Conservation (phyloP, 495 filamentous ascomycete species). For the Xylaria bambusicola region DNA sequence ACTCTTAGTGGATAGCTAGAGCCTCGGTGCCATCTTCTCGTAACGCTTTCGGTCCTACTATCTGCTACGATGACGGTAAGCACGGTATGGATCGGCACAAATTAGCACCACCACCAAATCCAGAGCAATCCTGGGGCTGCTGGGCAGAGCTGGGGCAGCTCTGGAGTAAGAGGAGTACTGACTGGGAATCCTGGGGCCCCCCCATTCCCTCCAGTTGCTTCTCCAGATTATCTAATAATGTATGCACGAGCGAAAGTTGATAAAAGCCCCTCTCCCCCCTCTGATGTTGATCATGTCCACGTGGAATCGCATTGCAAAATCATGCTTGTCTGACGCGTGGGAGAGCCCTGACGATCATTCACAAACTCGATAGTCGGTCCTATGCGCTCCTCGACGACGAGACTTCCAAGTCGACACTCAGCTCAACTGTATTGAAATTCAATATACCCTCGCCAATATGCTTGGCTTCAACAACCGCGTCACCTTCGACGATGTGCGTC, state of each 20-base stretch:
- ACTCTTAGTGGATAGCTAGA: not conserved
- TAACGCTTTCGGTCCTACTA: slow-evolving; percentile 13
- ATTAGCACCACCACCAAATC: not conserved
- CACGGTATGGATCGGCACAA: not conserved
- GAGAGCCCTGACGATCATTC: not conserved
- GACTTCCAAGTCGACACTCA: not conserved
- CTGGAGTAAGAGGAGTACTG: no score
- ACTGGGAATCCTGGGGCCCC: not conserved
- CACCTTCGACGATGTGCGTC: slow-evolving; percentile 16
- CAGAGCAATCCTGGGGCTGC: not conserved
- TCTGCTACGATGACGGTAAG: slow-evolving; percentile 1
- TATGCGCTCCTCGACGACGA: not conserved
- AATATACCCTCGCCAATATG: slow-evolving; percentile 7
- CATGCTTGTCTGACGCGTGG: not conserved
- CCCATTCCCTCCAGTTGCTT: not conserved
- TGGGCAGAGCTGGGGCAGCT: not conserved
- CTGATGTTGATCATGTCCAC: slow-evolving; percentile 7
- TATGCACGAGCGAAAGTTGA: not conserved
- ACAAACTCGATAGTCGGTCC: not conserved
- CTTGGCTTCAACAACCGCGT: slow-evolving; percentile 10
- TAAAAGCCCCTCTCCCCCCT: slow-evolving; percentile 11
- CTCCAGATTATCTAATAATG: not conserved
- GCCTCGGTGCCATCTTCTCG: not conserved
- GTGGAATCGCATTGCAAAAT: not conserved
- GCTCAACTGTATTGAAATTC: not conserved